Evolutionary conservation across 257 asterid species (phyloP).

Genomic region (Fraxinus cuspidata): DNA sequence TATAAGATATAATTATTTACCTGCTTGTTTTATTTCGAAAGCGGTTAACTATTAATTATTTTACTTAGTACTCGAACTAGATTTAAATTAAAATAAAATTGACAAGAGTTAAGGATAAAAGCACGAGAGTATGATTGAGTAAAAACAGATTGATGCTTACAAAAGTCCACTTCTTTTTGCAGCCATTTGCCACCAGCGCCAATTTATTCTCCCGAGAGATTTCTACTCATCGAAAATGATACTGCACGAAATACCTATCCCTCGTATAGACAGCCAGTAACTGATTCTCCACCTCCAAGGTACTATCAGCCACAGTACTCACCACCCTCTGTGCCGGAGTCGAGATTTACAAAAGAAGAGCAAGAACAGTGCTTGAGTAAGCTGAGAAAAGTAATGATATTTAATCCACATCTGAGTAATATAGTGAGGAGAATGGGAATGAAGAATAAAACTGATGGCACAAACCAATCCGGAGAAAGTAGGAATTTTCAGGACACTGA

Average conservation of each 20-base stretch:
- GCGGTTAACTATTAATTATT: too few relatives aligned
- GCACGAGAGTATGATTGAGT: background rate
- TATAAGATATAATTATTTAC: background rate
- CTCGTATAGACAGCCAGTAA: constrained; percentile 12
- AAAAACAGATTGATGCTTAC: background rate
- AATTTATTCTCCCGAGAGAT: constrained; percentile 28
- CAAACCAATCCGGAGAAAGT: background rate
- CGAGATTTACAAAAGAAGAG: constrained; percentile 53
- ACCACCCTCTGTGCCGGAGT: constrained; percentile 31
- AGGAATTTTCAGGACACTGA: constrained; percentile 34
- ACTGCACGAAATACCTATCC: constrained; percentile 26
- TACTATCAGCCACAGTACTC: constrained; percentile 20
- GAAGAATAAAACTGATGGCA: constrained; percentile 10
- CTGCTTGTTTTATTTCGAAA: background rate
- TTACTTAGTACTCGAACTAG: background rate
- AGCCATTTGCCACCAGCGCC: constrained; percentile 39
- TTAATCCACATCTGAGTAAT: constrained; percentile 62
- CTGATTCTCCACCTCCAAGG: constrained; percentile 28
- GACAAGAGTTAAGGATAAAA: background rate
- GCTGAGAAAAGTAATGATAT: constrained; percentile 62
- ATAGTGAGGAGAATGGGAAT: constrained; percentile 47
- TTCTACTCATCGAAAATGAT: constrained; percentile 26
- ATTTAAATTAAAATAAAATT: too few relatives aligned
- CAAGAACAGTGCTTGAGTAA: constrained; percentile 51
- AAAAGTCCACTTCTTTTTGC: constrained; percentile 26